These are phyloP conservation scores for Phytophthora cajani DNA, from an alignment of 352 stramenopile genomes.

Conservation along the genomic window DNA sequence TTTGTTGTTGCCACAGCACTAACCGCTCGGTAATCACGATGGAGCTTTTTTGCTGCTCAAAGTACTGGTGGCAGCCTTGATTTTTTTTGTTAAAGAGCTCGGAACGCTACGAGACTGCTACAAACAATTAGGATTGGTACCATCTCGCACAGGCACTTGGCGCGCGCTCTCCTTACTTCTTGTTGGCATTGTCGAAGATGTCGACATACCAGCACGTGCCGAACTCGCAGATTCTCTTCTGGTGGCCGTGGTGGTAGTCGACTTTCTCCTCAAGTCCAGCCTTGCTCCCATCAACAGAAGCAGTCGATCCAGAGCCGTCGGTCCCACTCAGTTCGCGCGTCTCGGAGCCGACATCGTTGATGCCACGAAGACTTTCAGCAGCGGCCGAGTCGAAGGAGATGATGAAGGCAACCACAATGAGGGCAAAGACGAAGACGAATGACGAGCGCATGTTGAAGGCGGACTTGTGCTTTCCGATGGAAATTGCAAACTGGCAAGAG, in stretches of 20 bases:
- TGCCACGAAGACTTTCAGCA: constrained; percentile 7
- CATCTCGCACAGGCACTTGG: not conserved
- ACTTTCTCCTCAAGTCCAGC: not conserved
- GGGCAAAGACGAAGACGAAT: not conserved
- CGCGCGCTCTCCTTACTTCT: not conserved
- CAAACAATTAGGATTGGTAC: not conserved
- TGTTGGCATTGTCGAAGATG: not conserved
- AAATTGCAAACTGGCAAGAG: constrained; percentile 22
- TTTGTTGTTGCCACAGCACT: no score
- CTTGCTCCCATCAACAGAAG: constrained; percentile 15
- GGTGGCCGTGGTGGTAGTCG: not conserved
- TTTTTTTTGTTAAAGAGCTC: no score
- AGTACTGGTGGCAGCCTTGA: no score
- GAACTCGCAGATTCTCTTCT: not conserved
- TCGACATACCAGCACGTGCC: not conserved
- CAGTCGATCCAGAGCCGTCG: not conserved
- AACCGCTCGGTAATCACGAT: no score
- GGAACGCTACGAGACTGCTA: no score
- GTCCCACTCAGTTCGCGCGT: constrained; percentile 8
- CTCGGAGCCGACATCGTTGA: constrained; percentile 11
- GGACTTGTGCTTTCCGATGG: not conserved
- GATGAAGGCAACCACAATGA: not conserved
- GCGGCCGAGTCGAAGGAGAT: not conserved
- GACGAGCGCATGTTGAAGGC: constrained; percentile 12
- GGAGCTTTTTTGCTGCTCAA: no score